These are phyloP conservation scores for Suhomyces taliae DNA, from an alignment of 1,139 yeast species.

Conservation along the genomic window DNA sequence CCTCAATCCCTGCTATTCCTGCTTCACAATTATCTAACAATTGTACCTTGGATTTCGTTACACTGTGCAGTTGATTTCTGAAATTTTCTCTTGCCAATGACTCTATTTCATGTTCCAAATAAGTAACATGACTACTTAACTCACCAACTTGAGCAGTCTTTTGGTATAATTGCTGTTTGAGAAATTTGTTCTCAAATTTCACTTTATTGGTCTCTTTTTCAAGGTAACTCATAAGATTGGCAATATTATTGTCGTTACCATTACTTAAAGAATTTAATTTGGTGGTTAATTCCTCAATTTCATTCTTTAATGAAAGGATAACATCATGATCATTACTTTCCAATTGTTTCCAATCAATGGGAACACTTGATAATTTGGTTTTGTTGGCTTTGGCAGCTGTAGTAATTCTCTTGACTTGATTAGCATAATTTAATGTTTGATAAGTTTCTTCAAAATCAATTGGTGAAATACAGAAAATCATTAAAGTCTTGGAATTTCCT, in stretches of 20 bases:
- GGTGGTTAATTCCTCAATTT: slow-evolving; percentile 31
- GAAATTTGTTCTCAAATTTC: slow-evolving; percentile 37
- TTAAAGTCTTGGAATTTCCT: slow-evolving; percentile 73
- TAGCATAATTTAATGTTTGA: slow-evolving; percentile 74
- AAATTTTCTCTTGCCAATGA: slow-evolving; percentile 4
- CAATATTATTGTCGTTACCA: slow-evolving; percentile 12
- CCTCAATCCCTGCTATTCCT: neutral
- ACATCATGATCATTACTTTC: slow-evolving; percentile 29
- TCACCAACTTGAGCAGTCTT: slow-evolving; percentile 25
- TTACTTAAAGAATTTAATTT: slow-evolving; percentile 18
- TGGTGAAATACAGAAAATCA: slow-evolving; percentile 77
- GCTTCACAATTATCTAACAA: slow-evolving; percentile 1
- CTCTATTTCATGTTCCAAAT: slow-evolving; percentile 27
- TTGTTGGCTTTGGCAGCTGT: slow-evolving; percentile 56
- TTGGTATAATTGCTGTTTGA: slow-evolving; percentile 22
- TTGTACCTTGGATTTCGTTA: neutral
- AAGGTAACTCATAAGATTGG: slow-evolving; percentile 30
- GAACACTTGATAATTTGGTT: slow-evolving; percentile 30
- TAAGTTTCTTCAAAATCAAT: slow-evolving; percentile 72
- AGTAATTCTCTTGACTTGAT: slow-evolving; percentile 67
- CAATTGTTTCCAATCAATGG: slow-evolving; percentile 35
- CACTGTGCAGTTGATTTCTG: neutral
- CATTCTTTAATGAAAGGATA: slow-evolving; percentile 32
- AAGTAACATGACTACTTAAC: slow-evolving; percentile 28
- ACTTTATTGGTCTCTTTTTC: slow-evolving; percentile 32